Base-by-base conservation (phyloP, 805 yeast genomes). In the Hanseniaspora meyeri region DNA sequence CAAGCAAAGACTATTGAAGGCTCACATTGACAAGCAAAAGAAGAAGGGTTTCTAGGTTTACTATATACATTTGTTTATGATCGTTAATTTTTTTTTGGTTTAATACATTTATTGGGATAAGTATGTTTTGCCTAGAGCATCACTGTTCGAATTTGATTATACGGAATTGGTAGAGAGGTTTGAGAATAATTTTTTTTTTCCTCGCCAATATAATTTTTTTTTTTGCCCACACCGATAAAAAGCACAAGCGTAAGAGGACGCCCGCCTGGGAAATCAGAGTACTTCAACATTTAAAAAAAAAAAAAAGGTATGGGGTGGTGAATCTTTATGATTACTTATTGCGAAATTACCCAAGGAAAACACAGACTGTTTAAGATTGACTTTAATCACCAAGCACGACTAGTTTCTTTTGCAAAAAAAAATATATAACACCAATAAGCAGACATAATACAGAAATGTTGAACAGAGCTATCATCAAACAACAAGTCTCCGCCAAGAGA, bases 11-110 rank as follows among this genome's bases (percentile, higher is more conserved):
- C 81, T 86, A 19, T 72, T 93, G 64, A 76, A 83, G 60, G 95
- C 95, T 1, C 97, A 91, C 66, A 80, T 89, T 59, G 81, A 79
- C 45, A 87, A 87, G 68, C 97, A 90, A 71, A 93, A 90, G 83
- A 85, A 84, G 80, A 84, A 83, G 74, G 89, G 90, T 54, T 76
- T 74, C 67, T 82, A 70, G 62, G 43, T 32, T 11, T 7, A 32
- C 16, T 46, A 16, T 31, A 17, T 29, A 6, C 19, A 11, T 31
- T 49, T 19, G 42, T 24, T 37, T 34, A 20, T 7, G 27, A 48
- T 38, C n/a, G 27, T 16, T 38, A 24, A 9, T 16, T 29, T 32
- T 46, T 16, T 27, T 43, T 3, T 24, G 3, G 27, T 24, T 24
- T 24, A 24, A 24, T 24, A 24, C n/a, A n/a, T n/a, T n/a, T n/a